Evolutionary conservation across 148 eudicot species (phyloP).

Genomic region (Vaccinium myrtillus): DNA sequence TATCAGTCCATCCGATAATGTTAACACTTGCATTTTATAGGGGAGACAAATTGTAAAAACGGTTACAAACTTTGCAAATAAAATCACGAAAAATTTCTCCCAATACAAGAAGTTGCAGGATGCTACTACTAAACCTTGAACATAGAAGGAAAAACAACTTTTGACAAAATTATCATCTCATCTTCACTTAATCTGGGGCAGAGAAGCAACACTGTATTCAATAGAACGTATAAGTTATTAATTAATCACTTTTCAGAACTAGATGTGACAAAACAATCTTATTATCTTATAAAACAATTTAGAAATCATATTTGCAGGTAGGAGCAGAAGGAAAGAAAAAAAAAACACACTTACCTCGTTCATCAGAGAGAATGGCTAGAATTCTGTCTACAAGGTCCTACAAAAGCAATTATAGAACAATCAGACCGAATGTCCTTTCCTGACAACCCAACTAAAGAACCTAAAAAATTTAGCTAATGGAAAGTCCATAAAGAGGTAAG

Average conservation of each 20-base stretch:
- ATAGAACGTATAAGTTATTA: background rate
- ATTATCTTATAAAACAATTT: slow-evolving; percentile 1
- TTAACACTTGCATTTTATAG: background rate
- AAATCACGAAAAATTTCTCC: background rate
- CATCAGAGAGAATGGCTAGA: slow-evolving; percentile 77
- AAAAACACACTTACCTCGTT: slow-evolving; percentile 54
- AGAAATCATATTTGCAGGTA: background rate
- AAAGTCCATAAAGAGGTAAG: background rate
- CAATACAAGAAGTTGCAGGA: background rate
- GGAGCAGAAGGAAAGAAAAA: background rate
- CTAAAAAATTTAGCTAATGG: background rate
- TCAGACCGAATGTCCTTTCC: background rate
- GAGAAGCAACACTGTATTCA: background rate
- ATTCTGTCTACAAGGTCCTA: slow-evolving; percentile 90
- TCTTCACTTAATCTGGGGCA: background rate
- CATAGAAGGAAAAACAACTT: background rate
- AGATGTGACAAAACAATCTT: background rate
- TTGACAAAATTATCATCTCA: background rate
- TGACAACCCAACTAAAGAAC: background rate
- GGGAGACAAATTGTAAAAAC: background rate
- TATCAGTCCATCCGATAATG: background rate
- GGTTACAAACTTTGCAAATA: background rate
- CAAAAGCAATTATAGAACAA: slow-evolving; percentile 13
- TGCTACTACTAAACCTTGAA: background rate
- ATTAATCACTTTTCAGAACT: background rate